A percentile compares a stretch with the other conserved stretches of the same genome.
These are phyloP conservation scores for Coemansia sp. DNA, from an alignment of 192 early-diverging fungal species.

Conservation along the genomic window DNA sequence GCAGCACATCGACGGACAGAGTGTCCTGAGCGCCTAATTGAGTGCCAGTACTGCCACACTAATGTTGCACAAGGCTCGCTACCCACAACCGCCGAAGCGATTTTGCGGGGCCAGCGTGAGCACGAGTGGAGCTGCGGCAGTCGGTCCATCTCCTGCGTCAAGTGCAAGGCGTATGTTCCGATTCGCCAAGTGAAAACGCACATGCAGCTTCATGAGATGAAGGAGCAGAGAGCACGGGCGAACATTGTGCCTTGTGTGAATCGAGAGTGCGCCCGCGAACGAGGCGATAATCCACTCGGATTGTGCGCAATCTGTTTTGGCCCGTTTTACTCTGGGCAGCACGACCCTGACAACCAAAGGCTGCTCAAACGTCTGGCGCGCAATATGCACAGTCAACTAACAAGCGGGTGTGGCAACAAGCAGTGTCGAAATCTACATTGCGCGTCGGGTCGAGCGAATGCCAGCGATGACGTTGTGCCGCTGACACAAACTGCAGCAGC, in stretches of 20 bases:
- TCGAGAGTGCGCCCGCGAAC: constrained; percentile 64
- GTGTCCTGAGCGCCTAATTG: constrained; percentile 73
- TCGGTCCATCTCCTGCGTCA: constrained; percentile 77
- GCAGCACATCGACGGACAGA: constrained; percentile 65
- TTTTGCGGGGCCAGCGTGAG: constrained; percentile 59
- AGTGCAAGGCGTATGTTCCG: constrained; percentile 68
- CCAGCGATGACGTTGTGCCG: neutral
- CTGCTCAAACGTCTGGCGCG: constrained; percentile 69
- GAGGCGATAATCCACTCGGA: constrained; percentile 57
- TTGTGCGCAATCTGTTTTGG: constrained; percentile 80
- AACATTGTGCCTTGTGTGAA: constrained; percentile 73
- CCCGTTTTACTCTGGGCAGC: constrained; percentile 73
- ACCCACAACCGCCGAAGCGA: constrained; percentile 60
- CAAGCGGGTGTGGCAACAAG: constrained; percentile 67
- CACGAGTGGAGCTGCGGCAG: constrained; percentile 88
- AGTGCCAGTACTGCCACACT: constrained; percentile 82
- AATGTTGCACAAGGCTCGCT: constrained; percentile 63
- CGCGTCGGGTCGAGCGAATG: constrained; percentile 20
- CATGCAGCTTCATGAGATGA: constrained; percentile 66
- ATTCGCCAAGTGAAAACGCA: constrained; percentile 81
- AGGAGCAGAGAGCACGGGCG: constrained; percentile 49
- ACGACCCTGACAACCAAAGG: constrained; percentile 76
- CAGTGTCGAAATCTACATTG: constrained; percentile 68
- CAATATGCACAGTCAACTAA: constrained; percentile 74
- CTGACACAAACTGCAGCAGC: constrained; percentile 27